Percentiles rank a stretch among this genome's conserved stretches.
Evolutionary conservation across 2,329 filamentous ascomycete genomes (phyloP).

Genomic region (Proliferodiscus dingleyae): DNA sequence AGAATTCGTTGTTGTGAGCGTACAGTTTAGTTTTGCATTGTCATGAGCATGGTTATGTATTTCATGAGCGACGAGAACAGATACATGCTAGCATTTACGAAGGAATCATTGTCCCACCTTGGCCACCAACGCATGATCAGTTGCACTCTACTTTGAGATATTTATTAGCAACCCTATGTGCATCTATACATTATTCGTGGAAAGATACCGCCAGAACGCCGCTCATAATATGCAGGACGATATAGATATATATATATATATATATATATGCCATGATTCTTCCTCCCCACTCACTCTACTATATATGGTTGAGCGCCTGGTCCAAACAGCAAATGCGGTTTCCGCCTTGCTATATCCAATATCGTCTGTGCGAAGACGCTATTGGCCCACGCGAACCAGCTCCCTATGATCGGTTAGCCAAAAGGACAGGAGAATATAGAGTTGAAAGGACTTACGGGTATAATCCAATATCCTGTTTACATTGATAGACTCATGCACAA

Average conservation of each 20-base stretch:
- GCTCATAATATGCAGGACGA: neutral
- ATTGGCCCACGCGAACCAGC: constrained; percentile 63
- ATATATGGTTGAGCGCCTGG: constrained; percentile 54
- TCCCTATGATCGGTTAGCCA: constrained; percentile 11
- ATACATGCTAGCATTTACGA: neutral
- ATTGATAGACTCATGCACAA: constrained; percentile 90
- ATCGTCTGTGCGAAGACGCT: constrained; percentile 93
- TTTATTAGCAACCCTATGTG: no score
- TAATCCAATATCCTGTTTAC: constrained; percentile 67
- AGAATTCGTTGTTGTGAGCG: neutral
- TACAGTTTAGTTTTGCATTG: neutral
- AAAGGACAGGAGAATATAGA: neutral
- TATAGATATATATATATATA: no score
- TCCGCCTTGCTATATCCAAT: constrained; percentile 79
- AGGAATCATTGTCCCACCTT: neutral
- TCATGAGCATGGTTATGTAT: neutral
- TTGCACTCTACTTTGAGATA: no score
- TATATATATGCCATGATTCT: no score
- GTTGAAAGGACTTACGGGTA: constrained; percentile 48
- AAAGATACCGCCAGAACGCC: neutral
- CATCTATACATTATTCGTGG: neutral
- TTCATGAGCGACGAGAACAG: neutral
- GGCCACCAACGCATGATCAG: neutral
- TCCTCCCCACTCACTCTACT: constrained; percentile 24
- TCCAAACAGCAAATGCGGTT: constrained; percentile 82